Base-by-base conservation (phyloP, 78 protist species). In the Cavenderia fasciculata region DNA sequence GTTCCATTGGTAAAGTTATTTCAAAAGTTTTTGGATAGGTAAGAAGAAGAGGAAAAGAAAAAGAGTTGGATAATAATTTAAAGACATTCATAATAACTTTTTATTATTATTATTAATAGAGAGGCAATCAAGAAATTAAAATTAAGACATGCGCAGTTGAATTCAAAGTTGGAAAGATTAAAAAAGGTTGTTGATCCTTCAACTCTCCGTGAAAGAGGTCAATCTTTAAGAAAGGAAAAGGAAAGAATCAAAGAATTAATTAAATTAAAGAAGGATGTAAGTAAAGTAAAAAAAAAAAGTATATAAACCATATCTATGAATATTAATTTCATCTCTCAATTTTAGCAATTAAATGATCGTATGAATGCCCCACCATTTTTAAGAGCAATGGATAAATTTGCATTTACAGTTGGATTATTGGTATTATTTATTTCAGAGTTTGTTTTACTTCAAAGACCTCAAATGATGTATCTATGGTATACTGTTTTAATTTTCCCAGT, bases 311-410 rank as follows among this genome's bases (percentile, higher is more conserved):
- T n/a, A n/a, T n/a, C n/a, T n/a, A n/a, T n/a, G n/a, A n/a, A n/a
- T n/a, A n/a, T n/a, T n/a, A n/a, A n/a, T n/a, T n/a, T n/a, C n/a
- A n/a, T n/a, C n/a, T 7, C 10, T 16, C 5, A 19, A 12, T 25
- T 44, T 8, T 34, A 74, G 29, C 77, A 87, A 74, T 69, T 87
- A n/a, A 72, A 87, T 57, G 74, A 71, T 36, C 65, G 59, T 12
- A 71, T 90, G 84, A 68, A 70, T 44, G 85, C 94, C 12, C 94
- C 94, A 62, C 94, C 94, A 16, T 90, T 90, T 19, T 59, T 90
- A 36, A 63, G 86, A 63, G 34, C 74, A 25, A 66, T 76, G 44
- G 94, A 90, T 56, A 90, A 90, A 49, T 52, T 72, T 36, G 84
- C 87, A 40, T 79, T 90, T 63, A 90, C 94, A 34, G 25, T 90